Conservation (phyloP, 192 early-diverging fungal species). For the Dissophora globulifera region DNA sequence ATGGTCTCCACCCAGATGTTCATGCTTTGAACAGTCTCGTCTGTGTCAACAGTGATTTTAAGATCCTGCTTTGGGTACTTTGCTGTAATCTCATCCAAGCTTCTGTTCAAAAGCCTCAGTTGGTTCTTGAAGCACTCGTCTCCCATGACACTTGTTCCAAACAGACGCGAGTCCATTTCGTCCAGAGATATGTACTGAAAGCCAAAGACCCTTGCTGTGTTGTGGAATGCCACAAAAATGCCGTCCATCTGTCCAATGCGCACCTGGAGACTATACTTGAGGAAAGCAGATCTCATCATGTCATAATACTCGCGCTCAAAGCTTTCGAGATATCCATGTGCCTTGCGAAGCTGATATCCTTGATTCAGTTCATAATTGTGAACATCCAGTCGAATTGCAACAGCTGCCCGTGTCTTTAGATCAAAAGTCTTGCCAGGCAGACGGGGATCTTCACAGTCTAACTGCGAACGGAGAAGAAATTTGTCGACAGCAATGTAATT, state of each 20-base stretch:
- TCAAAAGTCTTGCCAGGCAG: conserved; percentile 89
- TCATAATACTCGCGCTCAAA: conserved; percentile 96
- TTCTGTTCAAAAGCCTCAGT: conserved; percentile 68
- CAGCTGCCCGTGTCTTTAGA: conserved; percentile 88
- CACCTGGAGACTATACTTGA: conserved; percentile 93
- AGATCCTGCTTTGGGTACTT: conserved; percentile 66
- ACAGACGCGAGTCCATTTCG: conserved; percentile 85
- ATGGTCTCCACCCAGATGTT: conserved; percentile 52
- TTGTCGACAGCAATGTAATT: conserved; percentile 72
- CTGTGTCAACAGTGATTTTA: conserved; percentile 50
- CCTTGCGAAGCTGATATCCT: conserved; percentile 76
- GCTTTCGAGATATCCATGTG: conserved; percentile 75
- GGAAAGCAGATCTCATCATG: conserved; percentile 89
- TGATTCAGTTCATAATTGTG: conserved; percentile 74
- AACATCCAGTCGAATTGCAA: conserved; percentile 85
- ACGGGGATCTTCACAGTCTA: conserved; percentile 84
- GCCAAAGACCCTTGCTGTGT: conserved; percentile 90
- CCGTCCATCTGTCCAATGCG: conserved; percentile 97
- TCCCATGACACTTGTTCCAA: conserved; percentile 74
- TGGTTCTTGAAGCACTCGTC: conserved; percentile 75
- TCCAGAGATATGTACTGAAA: conserved; percentile 91
- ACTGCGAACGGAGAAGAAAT: conserved; percentile 87
- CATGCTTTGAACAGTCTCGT: conserved; percentile 50
- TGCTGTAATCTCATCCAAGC: conserved; percentile 69
- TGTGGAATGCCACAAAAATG: conserved; percentile 93